These are phyloP conservation scores for Phytophthora pini DNA, from an alignment of 352 stramenopile species.

Conservation along the genomic window DNA sequence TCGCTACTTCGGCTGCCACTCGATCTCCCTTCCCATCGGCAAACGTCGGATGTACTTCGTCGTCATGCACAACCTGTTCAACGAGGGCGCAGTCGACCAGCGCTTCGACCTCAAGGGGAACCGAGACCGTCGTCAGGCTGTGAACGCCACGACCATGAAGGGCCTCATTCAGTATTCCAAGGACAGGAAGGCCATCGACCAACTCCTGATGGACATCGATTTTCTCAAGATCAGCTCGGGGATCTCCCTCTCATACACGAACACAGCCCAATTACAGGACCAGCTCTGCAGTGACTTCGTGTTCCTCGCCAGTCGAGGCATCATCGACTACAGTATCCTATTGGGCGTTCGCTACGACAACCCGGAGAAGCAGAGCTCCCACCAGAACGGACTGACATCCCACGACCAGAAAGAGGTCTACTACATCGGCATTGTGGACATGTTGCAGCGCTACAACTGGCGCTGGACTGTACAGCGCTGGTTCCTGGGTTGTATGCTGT, in stretches of 20 bases:
- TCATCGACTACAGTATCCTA: conserved; percentile 89
- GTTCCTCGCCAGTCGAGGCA: conserved; percentile 81
- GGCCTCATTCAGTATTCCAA: conserved; percentile 71
- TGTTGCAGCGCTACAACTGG: conserved; percentile 89
- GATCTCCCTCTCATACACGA: conserved; percentile 57
- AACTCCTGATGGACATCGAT: conserved; percentile 90
- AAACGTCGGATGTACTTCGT: conserved; percentile 90
- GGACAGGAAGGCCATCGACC: conserved; percentile 60
- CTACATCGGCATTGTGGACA: conserved; percentile 83
- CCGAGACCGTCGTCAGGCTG: conserved; percentile 73
- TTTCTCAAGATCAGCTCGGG: conserved; percentile 79
- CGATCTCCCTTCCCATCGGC: conserved; percentile 84
- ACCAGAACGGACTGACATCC: conserved; percentile 54
- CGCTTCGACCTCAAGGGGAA: conserved; percentile 88
- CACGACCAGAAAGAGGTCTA: conserved; percentile 69
- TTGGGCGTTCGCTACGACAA: conserved; percentile 70
- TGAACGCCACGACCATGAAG: conserved; percentile 66
- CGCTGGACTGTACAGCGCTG: conserved; percentile 85
- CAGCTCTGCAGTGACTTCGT: conserved; percentile 85
- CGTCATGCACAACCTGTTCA: conserved; percentile 90
- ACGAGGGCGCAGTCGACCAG: conserved; percentile 79
- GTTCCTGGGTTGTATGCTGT: conserved; percentile 72
- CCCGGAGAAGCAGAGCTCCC: conserved; percentile 27
- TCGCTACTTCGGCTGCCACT: conserved; percentile 87
- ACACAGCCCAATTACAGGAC: conserved; percentile 54